Conservation (phyloP, 768 basidiomycete genomes). For the Boletellus emodensis region DNA sequence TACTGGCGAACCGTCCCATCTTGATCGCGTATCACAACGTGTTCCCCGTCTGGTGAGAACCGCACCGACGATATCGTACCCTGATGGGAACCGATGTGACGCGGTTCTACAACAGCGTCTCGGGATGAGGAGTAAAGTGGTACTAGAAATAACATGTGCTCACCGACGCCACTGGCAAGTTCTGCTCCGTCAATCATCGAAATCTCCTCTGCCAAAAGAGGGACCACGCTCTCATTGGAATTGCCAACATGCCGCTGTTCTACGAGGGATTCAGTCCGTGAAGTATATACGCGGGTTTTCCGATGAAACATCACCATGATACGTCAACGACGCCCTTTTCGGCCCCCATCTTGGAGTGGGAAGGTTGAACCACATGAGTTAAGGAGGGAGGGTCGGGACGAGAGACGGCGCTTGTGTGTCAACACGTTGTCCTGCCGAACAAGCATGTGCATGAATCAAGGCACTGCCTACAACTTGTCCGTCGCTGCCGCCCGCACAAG, state of each 20-base stretch:
- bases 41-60: constrained; percentile 9
- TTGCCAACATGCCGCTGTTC: constrained; percentile 1
- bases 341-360: no score
- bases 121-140: neutral
- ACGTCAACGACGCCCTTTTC: no score
- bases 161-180: constrained; percentile 1
- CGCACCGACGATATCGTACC: constrained; percentile 5
- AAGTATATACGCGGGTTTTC: neutral
- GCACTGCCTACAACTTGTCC: no score
- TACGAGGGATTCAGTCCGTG: neutral
- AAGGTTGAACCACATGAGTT: no score
- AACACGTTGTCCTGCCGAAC: no score
- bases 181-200: neutral
- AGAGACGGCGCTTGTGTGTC: no score
- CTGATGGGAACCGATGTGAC: neutral
- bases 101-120: constrained; percentile 1
- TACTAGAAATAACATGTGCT: neutral
- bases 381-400: no score
- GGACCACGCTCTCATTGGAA: neutral
- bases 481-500: no score
- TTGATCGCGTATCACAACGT: constrained; percentile 1
- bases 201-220: neutral
- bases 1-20: constrained; percentile 12
- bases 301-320: no score
- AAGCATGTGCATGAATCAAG: no score